Percentiles rank a stretch among this genome's conserved stretches.
These are phyloP conservation scores for Babesia gibsoni DNA, from an alignment of 169 alveolate genomes.

Conservation along the genomic window DNA sequence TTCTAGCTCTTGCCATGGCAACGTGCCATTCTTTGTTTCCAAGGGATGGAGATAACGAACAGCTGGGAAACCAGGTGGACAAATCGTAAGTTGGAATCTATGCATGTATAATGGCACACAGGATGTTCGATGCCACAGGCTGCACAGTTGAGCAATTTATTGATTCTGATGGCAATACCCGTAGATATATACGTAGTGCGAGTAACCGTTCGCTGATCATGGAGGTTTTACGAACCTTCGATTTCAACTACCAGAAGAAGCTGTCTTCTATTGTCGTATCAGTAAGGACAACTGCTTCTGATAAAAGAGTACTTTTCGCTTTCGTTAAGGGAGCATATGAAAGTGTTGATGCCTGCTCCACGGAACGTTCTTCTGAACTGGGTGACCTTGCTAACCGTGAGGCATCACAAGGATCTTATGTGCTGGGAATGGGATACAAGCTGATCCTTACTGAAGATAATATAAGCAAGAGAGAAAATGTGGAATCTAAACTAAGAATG, in stretches of 20 bases:
- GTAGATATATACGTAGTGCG: constrained; percentile 33
- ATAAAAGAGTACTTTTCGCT: constrained; percentile 16
- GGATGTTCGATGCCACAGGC: constrained; percentile 67
- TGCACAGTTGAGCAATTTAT: constrained; percentile 55
- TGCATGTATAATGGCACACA: not conserved
- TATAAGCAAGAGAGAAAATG: constrained; percentile 44
- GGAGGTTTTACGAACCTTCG: constrained; percentile 56
- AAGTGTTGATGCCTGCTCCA: constrained; percentile 46
- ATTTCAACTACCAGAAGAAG: constrained; percentile 64
- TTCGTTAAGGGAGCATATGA: constrained; percentile 67
- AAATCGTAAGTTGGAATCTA: constrained; percentile 45
- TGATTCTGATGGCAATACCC: constrained; percentile 51
- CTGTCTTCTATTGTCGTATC: constrained; percentile 54
- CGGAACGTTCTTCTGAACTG: constrained; percentile 16
- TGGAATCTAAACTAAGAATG: constrained; percentile 69
- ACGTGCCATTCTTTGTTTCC: constrained; percentile 67
- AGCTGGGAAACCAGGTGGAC: constrained; percentile 65
- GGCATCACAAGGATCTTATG: constrained; percentile 58
- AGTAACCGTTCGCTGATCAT: constrained; percentile 28
- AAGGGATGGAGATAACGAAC: constrained; percentile 25
- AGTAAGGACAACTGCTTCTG: constrained; percentile 7
- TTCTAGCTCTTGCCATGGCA: constrained; percentile 54
- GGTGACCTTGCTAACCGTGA: constrained; percentile 29
- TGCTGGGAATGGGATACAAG: constrained; percentile 55
- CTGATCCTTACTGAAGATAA: constrained; percentile 21